These are phyloP conservation scores for Termitomyces sp. DNA, from an alignment of 768 basidiomycete genomes.

Conservation along the genomic window DNA sequence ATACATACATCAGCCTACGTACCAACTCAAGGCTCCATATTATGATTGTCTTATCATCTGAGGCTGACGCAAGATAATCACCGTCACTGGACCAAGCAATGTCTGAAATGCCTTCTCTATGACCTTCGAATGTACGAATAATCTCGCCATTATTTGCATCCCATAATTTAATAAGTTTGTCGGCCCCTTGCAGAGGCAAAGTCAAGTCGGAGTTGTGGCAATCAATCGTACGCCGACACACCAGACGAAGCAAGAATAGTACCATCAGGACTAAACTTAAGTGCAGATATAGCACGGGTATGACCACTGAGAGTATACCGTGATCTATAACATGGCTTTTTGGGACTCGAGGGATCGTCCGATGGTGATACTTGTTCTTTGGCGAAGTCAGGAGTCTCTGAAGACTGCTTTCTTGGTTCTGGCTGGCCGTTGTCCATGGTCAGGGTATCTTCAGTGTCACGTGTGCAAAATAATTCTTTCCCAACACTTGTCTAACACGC, in stretches of 20 bases:
- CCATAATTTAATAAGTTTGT: constrained; percentile 82
- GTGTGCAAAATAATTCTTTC: constrained; percentile 23
- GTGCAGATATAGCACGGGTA: constrained; percentile 69
- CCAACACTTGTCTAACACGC: neutral
- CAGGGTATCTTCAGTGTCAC: constrained; percentile 6
- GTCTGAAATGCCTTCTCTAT: constrained; percentile 82
- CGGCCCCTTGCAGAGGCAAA: constrained; percentile 57
- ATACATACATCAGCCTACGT: constrained; percentile 19
- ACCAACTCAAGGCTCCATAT: constrained; percentile 77
- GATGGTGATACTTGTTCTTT: neutral
- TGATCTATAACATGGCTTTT: constrained; percentile 47
- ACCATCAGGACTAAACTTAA: constrained; percentile 90
- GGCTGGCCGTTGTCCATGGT: constrained; percentile 4
- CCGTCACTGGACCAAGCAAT: constrained; percentile 85
- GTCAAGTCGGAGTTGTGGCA: constrained; percentile 14
- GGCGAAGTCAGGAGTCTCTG: neutral
- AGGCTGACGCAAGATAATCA: constrained; percentile 82
- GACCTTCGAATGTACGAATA: constrained; percentile 66
- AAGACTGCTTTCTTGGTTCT: neutral
- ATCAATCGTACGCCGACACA: constrained; percentile 31
- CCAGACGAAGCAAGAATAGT: constrained; percentile 77
- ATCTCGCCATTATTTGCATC: constrained; percentile 68
- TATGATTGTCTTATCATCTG: constrained; percentile 86
- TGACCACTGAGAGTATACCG: constrained; percentile 77
- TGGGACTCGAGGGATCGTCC: neutral